Percentiles rank a stretch among this genome's conserved stretches.
Conservation (phyloP, 2,329 filamentous ascomycete species). For the Celoporthe dispersa region DNA sequence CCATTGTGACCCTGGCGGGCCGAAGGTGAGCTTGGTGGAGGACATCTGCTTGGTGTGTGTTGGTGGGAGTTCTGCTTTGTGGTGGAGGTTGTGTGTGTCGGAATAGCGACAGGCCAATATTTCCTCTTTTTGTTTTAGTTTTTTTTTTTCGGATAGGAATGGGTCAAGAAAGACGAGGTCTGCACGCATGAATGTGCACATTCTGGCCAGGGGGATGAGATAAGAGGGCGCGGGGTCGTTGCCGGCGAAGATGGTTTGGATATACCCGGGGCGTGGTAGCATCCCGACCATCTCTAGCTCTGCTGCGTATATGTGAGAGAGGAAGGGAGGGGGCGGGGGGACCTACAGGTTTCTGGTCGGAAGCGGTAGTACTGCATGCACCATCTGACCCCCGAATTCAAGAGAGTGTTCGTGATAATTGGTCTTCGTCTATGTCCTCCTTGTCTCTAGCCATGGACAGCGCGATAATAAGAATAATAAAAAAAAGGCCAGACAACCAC, state of each 20-base stretch:
- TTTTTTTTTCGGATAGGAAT: neutral
- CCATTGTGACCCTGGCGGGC: slow-evolving; percentile 39
- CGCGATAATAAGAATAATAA: neutral
- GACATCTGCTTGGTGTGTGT: slow-evolving; percentile 12
- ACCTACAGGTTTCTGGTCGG: neutral
- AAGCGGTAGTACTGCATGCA: neutral
- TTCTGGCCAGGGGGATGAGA: neutral
- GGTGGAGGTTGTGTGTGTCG: neutral
- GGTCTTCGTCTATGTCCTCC: neutral
- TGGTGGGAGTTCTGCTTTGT: neutral
- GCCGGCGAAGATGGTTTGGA: slow-evolving; percentile 1
- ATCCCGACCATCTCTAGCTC: slow-evolving; percentile 8
- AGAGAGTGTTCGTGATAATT: neutral
- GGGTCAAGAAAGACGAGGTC: neutral
- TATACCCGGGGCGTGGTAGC: neutral
- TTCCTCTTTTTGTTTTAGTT: neutral
- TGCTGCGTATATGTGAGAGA: neutral
- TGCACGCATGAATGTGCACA: neutral
- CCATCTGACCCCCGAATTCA: neutral
- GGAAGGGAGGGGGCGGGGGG: too few relatives aligned
- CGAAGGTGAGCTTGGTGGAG: slow-evolving; percentile 34
- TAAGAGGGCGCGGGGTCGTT: slow-evolving; percentile 18
- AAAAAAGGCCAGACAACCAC: neutral
- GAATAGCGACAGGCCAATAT: neutral
- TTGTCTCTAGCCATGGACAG: slow-evolving; percentile 15